Percentiles rank a stretch among this genome's conserved stretches.
phyloP scores from a whole-genome alignment of 1,139 yeast genomes.

The Tardiomyces depauwii region DNA sequence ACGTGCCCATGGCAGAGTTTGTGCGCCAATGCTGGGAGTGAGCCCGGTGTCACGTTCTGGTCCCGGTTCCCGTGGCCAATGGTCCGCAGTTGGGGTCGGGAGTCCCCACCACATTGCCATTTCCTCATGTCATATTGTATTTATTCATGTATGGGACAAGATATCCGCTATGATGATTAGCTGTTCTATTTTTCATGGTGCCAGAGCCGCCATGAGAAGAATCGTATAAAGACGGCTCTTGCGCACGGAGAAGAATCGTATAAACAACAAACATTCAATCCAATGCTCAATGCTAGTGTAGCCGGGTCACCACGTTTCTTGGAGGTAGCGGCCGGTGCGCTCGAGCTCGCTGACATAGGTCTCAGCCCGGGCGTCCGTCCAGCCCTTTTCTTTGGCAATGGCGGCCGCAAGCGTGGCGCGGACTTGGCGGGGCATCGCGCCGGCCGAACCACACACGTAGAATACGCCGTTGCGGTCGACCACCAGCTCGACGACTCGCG shows the following conservation, averaged over 20 bases:
- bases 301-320: conserved; percentile 70
- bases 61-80: too few relatives aligned
- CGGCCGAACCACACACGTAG: conserved; percentile 87
- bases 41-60: too few relatives aligned
- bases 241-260: too few relatives aligned
- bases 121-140: not conserved
- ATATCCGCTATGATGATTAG: not conserved
- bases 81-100: too few relatives aligned
- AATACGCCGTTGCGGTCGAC: conserved; percentile 43
- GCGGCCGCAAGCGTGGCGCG: conserved; percentile 62
- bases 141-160: not conserved
- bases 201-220: too few relatives aligned
- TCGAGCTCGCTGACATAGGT: conserved; percentile 50
- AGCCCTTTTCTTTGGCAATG: conserved; percentile 33
- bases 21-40: conserved; percentile 67
- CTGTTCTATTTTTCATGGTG: too few relatives aligned
- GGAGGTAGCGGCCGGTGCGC: conserved; percentile 56
- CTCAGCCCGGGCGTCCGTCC: conserved; percentile 38
- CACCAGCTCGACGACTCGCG: conserved; percentile 37
- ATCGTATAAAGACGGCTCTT: too few relatives aligned
- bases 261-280: not conserved
- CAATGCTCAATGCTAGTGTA: too few relatives aligned
- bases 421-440: conserved; percentile 90
- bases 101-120: too few relatives aligned
- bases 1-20: conserved; percentile 79